Conservation (phyloP, 495 filamentous ascomycete genomes). For the Neurospora pannonica region DNA sequence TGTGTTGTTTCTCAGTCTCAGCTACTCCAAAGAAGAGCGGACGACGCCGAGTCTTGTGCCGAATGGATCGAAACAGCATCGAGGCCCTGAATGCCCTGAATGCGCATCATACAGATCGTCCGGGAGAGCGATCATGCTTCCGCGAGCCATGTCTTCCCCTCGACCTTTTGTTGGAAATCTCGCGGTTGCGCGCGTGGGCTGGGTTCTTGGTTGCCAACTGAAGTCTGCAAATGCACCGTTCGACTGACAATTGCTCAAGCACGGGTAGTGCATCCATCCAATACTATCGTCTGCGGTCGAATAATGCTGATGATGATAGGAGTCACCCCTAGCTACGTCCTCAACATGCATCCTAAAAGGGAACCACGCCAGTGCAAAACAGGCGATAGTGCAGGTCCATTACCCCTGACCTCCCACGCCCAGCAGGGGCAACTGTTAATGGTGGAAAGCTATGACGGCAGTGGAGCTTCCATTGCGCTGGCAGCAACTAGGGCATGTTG, state of each 20-base stretch:
- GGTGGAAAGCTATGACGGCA: conserved; percentile 10
- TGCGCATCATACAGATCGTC: conserved; percentile 19
- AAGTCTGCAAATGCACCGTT: conserved; percentile 9
- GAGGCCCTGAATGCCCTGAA: conserved; percentile 2
- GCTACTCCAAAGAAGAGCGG: conserved; percentile 12
- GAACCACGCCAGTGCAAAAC: background rate
- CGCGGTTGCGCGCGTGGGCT: conserved; percentile 7
- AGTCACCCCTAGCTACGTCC: conserved; percentile 4
- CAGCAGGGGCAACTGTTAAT: conserved; percentile 1
- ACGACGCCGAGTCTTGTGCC: background rate
- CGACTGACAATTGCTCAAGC: conserved; percentile 3
- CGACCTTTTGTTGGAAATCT: conserved; percentile 11
- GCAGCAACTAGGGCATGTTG: background rate
- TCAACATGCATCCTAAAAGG: background rate
- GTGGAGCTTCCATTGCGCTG: conserved; percentile 2
- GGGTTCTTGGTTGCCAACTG: conserved; percentile 11
- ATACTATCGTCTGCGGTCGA: background rate
- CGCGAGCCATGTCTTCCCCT: conserved; percentile 16
- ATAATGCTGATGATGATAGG: background rate
- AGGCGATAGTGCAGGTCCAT: background rate
- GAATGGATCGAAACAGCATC: background rate
- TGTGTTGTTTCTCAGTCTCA: conserved; percentile 3
- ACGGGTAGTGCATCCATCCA: background rate
- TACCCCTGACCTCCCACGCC: background rate
- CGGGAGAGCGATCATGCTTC: conserved; percentile 7